These are phyloP conservation scores for Penicillium roqueforti DNA, from an alignment of 495 filamentous ascomycete genomes.

Conservation along the genomic window DNA sequence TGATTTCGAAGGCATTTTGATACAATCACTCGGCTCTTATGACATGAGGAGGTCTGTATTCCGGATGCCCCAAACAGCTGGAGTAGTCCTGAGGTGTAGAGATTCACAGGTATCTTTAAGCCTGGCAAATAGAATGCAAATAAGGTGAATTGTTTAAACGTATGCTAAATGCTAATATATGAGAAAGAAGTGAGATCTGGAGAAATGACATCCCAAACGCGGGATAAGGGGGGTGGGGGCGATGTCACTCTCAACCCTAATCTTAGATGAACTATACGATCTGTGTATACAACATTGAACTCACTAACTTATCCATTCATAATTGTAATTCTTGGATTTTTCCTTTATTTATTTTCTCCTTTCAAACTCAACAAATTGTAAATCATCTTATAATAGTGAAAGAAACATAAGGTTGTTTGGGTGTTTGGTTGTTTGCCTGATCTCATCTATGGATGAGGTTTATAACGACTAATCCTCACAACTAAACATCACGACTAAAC, in stretches of 20 bases:
- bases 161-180: background rate
- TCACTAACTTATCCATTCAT: background rate
- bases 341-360: background rate
- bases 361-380: background rate
- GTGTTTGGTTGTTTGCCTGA: background rate
- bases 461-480: background rate
- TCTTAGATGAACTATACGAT: too few species aligned
- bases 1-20: slow-evolving; percentile 36
- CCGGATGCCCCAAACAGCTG: background rate
- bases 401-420: background rate
- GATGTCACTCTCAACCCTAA: background rate
- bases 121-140: background rate
- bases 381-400: background rate
- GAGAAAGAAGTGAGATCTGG: background rate
- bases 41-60: background rate
- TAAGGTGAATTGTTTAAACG: background rate
- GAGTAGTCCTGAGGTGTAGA: background rate
- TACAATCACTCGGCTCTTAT: slow-evolving; percentile 1
- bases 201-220: background rate
- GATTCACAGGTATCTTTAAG: background rate
- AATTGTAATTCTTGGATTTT: too few species aligned
- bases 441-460: too few species aligned
- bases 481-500: background rate
- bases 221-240: background rate
- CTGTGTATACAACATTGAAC: too few species aligned